Conservation (phyloP, 129 eudicot species). For the Chrysanthemum makinoi region DNA sequence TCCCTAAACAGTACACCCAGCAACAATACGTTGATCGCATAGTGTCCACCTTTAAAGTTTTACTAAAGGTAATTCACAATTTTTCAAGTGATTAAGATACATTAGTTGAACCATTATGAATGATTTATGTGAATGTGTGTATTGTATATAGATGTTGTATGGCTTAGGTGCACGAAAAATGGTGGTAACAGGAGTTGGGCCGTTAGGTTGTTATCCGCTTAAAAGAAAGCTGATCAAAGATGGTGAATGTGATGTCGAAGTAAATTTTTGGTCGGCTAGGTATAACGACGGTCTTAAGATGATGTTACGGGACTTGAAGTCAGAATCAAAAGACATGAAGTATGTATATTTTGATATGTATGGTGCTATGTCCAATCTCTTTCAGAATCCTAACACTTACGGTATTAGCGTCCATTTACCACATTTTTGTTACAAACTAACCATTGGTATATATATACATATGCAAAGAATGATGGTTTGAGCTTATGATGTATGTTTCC, state of each 20-base stretch:
- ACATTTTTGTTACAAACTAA: neutral
- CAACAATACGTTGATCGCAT: slow-evolving; percentile 55
- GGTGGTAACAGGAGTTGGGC: slow-evolving; percentile 43
- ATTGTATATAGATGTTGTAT: slow-evolving; percentile 35
- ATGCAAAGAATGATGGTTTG: neutral
- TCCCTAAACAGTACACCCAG: slow-evolving; percentile 30
- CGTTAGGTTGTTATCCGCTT: slow-evolving; percentile 69
- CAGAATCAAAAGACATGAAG: slow-evolving; percentile 42
- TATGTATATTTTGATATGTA: slow-evolving; percentile 66
- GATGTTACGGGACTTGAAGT: slow-evolving; percentile 39
- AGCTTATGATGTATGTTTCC: neutral
- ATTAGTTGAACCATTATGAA: neutral
- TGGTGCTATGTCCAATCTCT: slow-evolving; percentile 40
- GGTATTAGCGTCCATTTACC: slow-evolving; percentile 41
- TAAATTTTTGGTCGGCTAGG: slow-evolving; percentile 56
- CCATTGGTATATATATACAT: no score
- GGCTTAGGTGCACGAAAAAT: slow-evolving; percentile 64
- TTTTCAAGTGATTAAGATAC: neutral
- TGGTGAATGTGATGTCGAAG: slow-evolving; percentile 45
- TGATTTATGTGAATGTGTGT: neutral
- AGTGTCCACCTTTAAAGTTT: slow-evolving; percentile 40
- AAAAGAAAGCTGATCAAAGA: slow-evolving; percentile 42
- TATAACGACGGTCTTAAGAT: slow-evolving; percentile 51
- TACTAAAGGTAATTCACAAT: slow-evolving; percentile 49
- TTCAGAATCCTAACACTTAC: slow-evolving; percentile 47